These are phyloP conservation scores for Mycosphaerella sp. DNA, from an alignment of 2,329 filamentous ascomycete genomes.

Conservation along the genomic window DNA sequence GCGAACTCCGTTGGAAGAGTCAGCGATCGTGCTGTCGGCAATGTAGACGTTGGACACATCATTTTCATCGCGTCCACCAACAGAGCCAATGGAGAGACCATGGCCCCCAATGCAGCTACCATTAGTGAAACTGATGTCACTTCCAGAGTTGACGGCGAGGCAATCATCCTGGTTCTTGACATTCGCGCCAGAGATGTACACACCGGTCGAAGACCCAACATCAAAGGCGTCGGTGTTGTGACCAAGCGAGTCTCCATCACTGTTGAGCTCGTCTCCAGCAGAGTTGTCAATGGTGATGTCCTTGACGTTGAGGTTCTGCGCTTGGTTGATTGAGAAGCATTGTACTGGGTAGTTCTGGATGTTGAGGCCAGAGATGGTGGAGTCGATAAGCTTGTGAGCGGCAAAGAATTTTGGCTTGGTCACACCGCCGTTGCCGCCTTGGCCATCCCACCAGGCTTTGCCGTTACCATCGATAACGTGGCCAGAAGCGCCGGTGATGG, in stretches of 20 bases:
- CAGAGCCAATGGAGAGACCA: conserved; percentile 35
- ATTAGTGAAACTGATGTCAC: conserved; percentile 26
- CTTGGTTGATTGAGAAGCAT: conserved; percentile 36
- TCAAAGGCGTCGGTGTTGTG: conserved; percentile 38
- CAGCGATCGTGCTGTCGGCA: conserved; percentile 42
- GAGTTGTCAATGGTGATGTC: conserved; percentile 39
- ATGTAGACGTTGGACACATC: conserved; percentile 50
- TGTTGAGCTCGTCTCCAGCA: conserved; percentile 36
- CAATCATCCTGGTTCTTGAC: conserved; percentile 35
- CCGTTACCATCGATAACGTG: conserved; percentile 48
- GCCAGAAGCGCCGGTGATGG: conserved; percentile 49
- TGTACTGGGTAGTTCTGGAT: conserved; percentile 41
- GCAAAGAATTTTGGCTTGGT: conserved; percentile 40
- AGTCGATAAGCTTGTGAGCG: conserved; percentile 37
- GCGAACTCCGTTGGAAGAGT: conserved; percentile 52
- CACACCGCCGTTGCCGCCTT: conserved; percentile 44
- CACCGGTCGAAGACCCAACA: conserved; percentile 29
- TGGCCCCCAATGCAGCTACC: conserved; percentile 26
- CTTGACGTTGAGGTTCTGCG: conserved; percentile 34
- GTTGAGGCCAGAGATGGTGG: conserved; percentile 36
- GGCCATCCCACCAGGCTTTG: conserved; percentile 40
- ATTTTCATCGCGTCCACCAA: conserved; percentile 51
- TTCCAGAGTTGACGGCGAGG: conserved; percentile 29
- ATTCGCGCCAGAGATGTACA: conserved; percentile 27
- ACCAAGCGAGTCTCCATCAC: conserved; percentile 34